A percentile compares a stretch with the other conserved stretches of the same genome.
phyloP scores from a whole-genome alignment of 106 monocot species.

The Dendrobium huoshanense region DNA sequence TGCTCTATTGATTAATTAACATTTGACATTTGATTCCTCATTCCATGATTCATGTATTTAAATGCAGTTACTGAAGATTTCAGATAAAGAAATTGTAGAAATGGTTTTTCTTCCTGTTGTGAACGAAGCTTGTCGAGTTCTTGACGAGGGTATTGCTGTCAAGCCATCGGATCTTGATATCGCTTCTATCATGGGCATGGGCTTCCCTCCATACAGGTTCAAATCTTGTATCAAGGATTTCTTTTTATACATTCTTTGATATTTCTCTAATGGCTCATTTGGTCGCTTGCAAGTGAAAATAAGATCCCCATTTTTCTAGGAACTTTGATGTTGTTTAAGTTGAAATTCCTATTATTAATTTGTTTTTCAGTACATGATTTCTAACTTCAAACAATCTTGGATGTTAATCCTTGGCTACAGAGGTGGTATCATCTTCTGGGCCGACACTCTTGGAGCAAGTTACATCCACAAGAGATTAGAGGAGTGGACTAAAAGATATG shows the following conservation, averaged over 20 bases:
- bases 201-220: conserved; percentile 66
- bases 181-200: conserved; percentile 80
- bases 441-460: conserved; percentile 62
- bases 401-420: conserved; percentile 21
- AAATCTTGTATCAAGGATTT: not conserved
- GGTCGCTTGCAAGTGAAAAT: not conserved
- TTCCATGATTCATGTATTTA: not conserved
- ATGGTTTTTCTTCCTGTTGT: conserved; percentile 72
- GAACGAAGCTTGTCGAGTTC: conserved; percentile 69
- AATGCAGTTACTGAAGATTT: conserved; percentile 49
- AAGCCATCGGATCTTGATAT: conserved; percentile 71
- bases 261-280: not conserved
- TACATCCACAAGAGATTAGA: conserved; percentile 50
- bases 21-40: not conserved
- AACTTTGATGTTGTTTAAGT: not conserved
- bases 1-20: not conserved
- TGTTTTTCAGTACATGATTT: not conserved
- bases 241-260: not conserved
- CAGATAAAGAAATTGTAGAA: conserved; percentile 58
- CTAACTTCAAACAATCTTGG: not conserved
- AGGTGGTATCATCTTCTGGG: conserved; percentile 92
- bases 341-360: no score
- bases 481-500: conserved; percentile 59
- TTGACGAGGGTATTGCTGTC: conserved; percentile 56
- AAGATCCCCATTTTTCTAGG: not conserved